phyloP scores from a whole-genome alignment of 306 rosid species.

The Medicago ruthenica region DNA sequence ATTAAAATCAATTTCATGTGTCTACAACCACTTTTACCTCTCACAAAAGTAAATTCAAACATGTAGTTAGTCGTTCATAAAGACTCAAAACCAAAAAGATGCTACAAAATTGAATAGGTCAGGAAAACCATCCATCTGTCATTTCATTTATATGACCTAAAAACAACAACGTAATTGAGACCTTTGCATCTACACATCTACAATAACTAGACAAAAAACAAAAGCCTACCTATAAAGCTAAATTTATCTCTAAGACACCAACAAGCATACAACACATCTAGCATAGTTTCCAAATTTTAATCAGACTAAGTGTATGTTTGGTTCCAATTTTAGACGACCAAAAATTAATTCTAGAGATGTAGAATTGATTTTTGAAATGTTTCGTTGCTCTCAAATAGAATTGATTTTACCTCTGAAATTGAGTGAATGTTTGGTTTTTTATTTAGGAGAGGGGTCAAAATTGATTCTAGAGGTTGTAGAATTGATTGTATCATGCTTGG shows the following conservation, averaged over 20 bases:
- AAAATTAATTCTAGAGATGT: too few species aligned
- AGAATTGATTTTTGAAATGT: too few species aligned
- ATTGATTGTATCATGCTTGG: too few species aligned
- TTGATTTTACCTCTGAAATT: too few species aligned
- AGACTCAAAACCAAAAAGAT: conserved; percentile 14
- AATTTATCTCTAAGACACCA: conserved; percentile 28
- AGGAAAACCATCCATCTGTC: background rate
- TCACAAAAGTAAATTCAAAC: background rate
- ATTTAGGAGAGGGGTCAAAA: too few species aligned
- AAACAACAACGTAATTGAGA: conserved; percentile 23
- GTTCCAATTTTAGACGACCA: too few species aligned
- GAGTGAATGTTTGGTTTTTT: too few species aligned
- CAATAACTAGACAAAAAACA: conserved; percentile 25
- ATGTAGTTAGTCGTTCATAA: conserved; percentile 8
- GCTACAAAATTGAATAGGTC: background rate
- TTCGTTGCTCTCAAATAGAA: too few species aligned
- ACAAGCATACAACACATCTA: conserved; percentile 30
- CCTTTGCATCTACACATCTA: conserved; percentile 26
- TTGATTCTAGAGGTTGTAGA: too few species aligned
- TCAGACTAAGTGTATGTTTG: background rate
- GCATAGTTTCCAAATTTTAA: conserved; percentile 25
- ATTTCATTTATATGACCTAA: conserved; percentile 23
- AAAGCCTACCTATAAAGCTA: conserved; percentile 4
- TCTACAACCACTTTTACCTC: background rate
- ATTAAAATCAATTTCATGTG: background rate